phyloP scores from a whole-genome alignment of 2,329 filamentous ascomycete species.

The Zarea fungicola region DNA sequence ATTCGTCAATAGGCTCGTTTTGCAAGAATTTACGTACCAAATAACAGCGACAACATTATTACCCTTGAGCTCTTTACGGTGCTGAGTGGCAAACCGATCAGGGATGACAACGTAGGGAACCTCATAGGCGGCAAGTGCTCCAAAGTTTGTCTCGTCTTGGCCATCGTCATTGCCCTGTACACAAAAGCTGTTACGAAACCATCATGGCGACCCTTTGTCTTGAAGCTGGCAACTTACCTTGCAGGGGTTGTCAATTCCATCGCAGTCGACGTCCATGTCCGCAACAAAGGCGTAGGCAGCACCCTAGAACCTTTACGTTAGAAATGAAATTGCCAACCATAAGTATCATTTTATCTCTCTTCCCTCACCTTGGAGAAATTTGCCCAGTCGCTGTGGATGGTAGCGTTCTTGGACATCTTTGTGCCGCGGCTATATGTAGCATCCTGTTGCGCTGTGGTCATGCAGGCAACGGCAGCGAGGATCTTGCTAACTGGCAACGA shows the following conservation, averaged over 20 bases:
- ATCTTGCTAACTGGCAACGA: neutral
- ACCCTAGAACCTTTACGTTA: too few species aligned
- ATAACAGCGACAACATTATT: constrained; percentile 4
- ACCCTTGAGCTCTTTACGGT: neutral
- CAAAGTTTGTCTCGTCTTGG: neutral
- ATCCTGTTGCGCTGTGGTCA: constrained; percentile 1
- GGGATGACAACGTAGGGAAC: constrained; percentile 5
- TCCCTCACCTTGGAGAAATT: constrained; percentile 1
- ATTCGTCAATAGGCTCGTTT: too few species aligned
- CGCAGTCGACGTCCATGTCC: constrained; percentile 5
- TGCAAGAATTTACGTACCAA: neutral
- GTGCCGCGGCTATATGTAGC: neutral
- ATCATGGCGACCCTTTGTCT: neutral
- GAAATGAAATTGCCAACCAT: too few species aligned
- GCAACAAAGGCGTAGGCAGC: constrained; percentile 2
- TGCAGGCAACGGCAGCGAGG: neutral
- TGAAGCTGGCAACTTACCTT: neutral
- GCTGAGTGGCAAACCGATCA: neutral
- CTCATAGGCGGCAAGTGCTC: constrained; percentile 2
- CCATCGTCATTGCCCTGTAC: constrained; percentile 1
- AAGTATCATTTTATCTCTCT: neutral
- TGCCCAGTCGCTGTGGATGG: constrained; percentile 8
- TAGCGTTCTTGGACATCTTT: constrained; percentile 3
- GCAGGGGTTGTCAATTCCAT: neutral
- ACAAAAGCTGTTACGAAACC: neutral